These are phyloP conservation scores for Phoma sp. DNA, from an alignment of 2,329 filamentous ascomycete species.

Conservation along the genomic window DNA sequence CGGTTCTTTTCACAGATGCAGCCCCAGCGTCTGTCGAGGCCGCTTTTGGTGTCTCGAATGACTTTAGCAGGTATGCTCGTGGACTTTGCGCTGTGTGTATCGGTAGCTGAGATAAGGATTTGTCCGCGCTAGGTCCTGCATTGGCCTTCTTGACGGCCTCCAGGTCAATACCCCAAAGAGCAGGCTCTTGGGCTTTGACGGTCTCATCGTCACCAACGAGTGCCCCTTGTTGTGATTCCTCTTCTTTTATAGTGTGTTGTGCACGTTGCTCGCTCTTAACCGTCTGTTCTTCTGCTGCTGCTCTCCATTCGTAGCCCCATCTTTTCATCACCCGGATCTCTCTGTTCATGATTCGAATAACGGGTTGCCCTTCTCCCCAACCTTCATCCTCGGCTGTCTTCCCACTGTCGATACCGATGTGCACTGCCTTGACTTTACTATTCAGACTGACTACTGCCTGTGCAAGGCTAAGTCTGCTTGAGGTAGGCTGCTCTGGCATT, in stretches of 20 bases:
- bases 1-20: slow-evolving; percentile 52
- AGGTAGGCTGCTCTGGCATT: slow-evolving; percentile 83
- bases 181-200: slow-evolving; percentile 47
- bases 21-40: slow-evolving; percentile 19
- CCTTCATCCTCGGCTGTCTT: slow-evolving; percentile 71
- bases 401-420: slow-evolving; percentile 72
- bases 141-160: slow-evolving; percentile 60
- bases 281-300: background rate
- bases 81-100: slow-evolving; percentile 77
- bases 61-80: slow-evolving; percentile 61
- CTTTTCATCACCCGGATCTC: slow-evolving; percentile 78
- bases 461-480: slow-evolving; percentile 80
- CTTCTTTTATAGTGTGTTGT: slow-evolving; percentile 7
- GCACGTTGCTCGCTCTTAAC: slow-evolving; percentile 1
- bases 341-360: slow-evolving; percentile 73
- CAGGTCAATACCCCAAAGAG: slow-evolving; percentile 65
- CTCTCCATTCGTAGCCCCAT: slow-evolving; percentile 66
- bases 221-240: slow-evolving; percentile 16
- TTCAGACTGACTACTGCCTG: slow-evolving; percentile 86
- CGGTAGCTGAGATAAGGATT: slow-evolving; percentile 60
- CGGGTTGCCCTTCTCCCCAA: slow-evolving; percentile 77
- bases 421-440: slow-evolving; percentile 76
- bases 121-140: slow-evolving; percentile 24
- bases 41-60: slow-evolving; percentile 61
- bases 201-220: slow-evolving; percentile 2